Evolutionary conservation across 108 stramenopile genomes (phyloP).

Genomic region (Thalassiosira profunda): DNA sequence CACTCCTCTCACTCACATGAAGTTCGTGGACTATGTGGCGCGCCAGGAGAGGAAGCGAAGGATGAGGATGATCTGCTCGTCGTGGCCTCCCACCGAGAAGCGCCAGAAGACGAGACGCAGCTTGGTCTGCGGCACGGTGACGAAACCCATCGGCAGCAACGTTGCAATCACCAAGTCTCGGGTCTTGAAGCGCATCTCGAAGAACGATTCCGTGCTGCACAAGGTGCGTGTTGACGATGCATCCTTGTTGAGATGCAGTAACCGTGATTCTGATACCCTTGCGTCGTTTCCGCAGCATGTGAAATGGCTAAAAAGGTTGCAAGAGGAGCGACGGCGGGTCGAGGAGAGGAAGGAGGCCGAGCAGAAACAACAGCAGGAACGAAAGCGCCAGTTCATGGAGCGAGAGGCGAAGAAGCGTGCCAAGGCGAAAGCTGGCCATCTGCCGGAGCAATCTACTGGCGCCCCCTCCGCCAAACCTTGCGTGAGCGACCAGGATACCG

Average conservation of each 20-base stretch:
- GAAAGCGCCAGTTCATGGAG: constrained; percentile 41
- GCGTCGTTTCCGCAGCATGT: too few relatives aligned
- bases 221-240: too few relatives aligned
- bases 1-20: too few relatives aligned
- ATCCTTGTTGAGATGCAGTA: too few relatives aligned
- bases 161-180: constrained; percentile 36
- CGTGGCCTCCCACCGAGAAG: constrained; percentile 7
- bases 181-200: constrained; percentile 42
- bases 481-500: constrained; percentile 3
- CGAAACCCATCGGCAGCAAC: constrained; percentile 26
- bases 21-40: too few relatives aligned
- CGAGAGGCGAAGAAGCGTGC: constrained; percentile 59
- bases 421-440: constrained; percentile 8
- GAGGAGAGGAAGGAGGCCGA: constrained; percentile 42
- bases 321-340: constrained; percentile 19
- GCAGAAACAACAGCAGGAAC: constrained; percentile 22
- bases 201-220: constrained; percentile 41
- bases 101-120: background rate
- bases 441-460: too few relatives aligned
- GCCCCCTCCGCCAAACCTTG: background rate
- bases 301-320: constrained; percentile 43
- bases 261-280: too few relatives aligned
- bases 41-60: too few relatives aligned
- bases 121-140: constrained; percentile 29
- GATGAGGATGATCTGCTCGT: constrained; percentile 13